These are phyloP conservation scores for Yamadazyma olivae DNA, from an alignment of 805 yeast species.

Conservation along the genomic window DNA sequence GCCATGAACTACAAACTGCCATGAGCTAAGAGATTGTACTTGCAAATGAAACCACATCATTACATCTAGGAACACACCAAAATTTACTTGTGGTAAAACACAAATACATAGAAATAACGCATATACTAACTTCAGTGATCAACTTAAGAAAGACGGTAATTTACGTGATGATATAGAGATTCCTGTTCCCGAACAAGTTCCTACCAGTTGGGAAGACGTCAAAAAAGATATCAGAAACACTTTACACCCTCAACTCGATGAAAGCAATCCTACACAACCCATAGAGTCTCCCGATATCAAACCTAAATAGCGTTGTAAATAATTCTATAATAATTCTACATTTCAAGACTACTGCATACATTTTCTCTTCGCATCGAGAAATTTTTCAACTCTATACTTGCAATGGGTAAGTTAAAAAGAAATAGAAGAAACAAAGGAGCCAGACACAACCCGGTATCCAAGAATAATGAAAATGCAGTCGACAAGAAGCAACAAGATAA, in stretches of 20 bases:
- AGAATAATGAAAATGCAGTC: constrained; percentile 15
- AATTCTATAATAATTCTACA: no score
- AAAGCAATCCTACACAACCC: background rate
- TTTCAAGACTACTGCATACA: background rate
- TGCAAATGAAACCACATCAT: no score
- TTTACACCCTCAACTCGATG: constrained; percentile 26
- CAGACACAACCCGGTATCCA: constrained; percentile 34
- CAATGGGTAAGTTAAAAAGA: constrained; percentile 76
- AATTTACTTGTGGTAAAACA: no score
- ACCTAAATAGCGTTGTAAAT: no score
- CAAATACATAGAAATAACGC: no score
- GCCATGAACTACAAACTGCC: no score
- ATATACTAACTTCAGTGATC: constrained; percentile 42
- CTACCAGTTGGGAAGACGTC: constrained; percentile 38
- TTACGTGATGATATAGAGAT: constrained; percentile 58
- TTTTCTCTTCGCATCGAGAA: constrained; percentile 2
- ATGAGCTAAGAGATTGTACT: no score
- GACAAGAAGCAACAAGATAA: constrained; percentile 20
- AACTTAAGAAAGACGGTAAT: constrained; percentile 61
- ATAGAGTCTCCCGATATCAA: no score
- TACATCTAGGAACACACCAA: no score
- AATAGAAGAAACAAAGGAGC: constrained; percentile 40
- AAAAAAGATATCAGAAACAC: constrained; percentile 27
- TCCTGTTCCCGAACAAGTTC: constrained; percentile 39
- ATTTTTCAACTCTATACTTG: constrained; percentile 4